Base-by-base conservation (phyloP, 2,329 filamentous ascomycete genomes). In the Achaetomium macrosporum region DNA sequence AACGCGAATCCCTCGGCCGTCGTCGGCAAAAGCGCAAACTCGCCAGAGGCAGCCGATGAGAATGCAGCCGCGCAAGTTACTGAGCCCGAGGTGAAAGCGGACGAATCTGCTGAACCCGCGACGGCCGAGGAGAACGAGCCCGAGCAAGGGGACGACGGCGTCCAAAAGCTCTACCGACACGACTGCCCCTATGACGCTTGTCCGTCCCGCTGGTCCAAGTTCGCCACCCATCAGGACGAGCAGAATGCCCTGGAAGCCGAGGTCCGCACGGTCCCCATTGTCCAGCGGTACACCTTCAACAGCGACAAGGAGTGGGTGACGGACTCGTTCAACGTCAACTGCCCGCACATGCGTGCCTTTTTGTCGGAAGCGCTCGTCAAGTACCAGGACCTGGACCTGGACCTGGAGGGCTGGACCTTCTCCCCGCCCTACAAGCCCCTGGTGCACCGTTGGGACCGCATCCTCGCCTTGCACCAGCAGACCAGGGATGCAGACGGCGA, bases 331-430 rank as follows among this genome's bases (percentile, higher is more conserved):
- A 66, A 61, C 6, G 54, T 71, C 20, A 67, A 70, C 41, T 63
- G 66, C 47, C 48, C 51, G 7, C 39, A 51, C 41, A 69, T 70
- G 66, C 52, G 64, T 17, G 50, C 51, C 9, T 60, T 69, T 6
- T 58, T 72, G 2, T 29, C 52, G 1, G 42, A 61, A 5, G 65
- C 63, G 7, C 63, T 72, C 2, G 55, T 58, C 45, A 63, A 64
- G 15, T 70, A 72, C 50, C 65, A 66, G 45, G 65, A 67, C 46
- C 57, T 70, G 2, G 65, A 70, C 56, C 56, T 65, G n/a, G 62
- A 66, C 15, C 51, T 67, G 3, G 54, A 63, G 47, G 57, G 63
- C 35, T 71, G 66, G 64, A 67, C 64, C 8, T 70, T 71, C 54
- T 25, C 51, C 7, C 58, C 62, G 2, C 67, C 67, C 0, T 69